Evolutionary conservation across 1,284 basidiomycete species (phyloP).

Genomic region (Heterobasidion irregulare): DNA sequence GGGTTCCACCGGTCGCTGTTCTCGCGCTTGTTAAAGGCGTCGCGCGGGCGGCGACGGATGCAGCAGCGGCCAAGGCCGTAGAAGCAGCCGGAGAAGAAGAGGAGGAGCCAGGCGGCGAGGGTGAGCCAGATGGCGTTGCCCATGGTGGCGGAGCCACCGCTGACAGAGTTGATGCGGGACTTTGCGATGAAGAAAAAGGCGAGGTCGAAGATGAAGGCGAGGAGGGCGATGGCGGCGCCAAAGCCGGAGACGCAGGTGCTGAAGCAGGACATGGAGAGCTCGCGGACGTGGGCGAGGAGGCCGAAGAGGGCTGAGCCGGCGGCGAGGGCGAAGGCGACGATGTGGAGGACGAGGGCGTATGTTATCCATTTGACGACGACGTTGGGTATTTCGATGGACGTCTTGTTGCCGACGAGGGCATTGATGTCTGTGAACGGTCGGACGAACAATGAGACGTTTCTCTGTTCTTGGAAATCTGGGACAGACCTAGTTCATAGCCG

Average conservation of each 20-base stretch:
- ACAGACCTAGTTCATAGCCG: constrained; percentile 79
- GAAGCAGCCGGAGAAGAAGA: constrained; percentile 83
- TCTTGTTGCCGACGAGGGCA: constrained; percentile 59
- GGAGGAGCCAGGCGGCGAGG: constrained; percentile 72
- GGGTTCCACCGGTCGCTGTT: constrained; percentile 14
- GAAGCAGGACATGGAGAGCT: constrained; percentile 79
- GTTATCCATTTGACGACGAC: constrained; percentile 86
- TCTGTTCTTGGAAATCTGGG: neutral
- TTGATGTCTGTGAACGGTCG: constrained; percentile 58
- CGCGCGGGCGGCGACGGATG: constrained; percentile 45
- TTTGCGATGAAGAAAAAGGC: constrained; percentile 82
- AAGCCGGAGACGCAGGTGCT: constrained; percentile 78
- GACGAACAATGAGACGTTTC: neutral
- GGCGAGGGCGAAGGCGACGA: constrained; percentile 69
- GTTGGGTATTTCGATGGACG: constrained; percentile 61
- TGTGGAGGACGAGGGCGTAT: constrained; percentile 82
- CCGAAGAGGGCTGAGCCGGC: constrained; percentile 71
- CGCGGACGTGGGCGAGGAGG: constrained; percentile 76
- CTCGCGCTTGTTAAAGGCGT: constrained; percentile 24
- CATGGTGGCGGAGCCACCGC: constrained; percentile 62
- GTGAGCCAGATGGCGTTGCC: constrained; percentile 84
- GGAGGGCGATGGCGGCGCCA: constrained; percentile 62
- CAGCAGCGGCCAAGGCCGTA: constrained; percentile 78
- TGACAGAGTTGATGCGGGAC: constrained; percentile 62
- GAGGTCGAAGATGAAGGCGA: constrained; percentile 84